A percentile compares a stretch with the other conserved stretches of the same genome.
phyloP scores from a whole-genome alignment of 768 basidiomycete species.

The Artomyces pyxidatus region DNA sequence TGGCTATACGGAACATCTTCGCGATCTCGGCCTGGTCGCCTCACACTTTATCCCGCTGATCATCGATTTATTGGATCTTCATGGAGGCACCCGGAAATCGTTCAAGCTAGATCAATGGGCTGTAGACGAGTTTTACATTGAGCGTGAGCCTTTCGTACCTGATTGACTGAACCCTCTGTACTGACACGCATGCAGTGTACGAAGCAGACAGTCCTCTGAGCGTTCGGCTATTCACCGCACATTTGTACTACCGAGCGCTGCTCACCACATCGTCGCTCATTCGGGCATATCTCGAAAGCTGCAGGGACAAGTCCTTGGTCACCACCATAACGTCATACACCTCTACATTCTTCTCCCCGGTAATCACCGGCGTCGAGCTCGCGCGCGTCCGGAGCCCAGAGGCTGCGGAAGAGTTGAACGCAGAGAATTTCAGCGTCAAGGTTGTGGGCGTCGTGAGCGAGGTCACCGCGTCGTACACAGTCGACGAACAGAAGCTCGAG shows the following conservation, averaged over 20 bases:
- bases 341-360: conserved; percentile 78
- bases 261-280: conserved; percentile 79
- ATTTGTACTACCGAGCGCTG: conserved; percentile 84
- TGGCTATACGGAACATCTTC: conserved; percentile 80
- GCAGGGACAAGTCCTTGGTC: conserved; percentile 86
- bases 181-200: conserved; percentile 38
- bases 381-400: conserved; percentile 55
- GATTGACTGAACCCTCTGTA: not conserved
- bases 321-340: conserved; percentile 71
- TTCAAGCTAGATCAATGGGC: conserved; percentile 84
- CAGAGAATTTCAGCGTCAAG: conserved; percentile 77
- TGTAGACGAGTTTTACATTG: conserved; percentile 75
- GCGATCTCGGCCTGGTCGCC: conserved; percentile 56
- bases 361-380: conserved; percentile 80
- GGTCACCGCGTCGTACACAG: conserved; percentile 73
- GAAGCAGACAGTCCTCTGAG: conserved; percentile 43
- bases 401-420: conserved; percentile 45
- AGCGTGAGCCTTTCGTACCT: conserved; percentile 39
- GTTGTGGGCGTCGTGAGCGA: conserved; percentile 69
- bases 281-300: conserved; percentile 76
- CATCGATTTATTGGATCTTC: conserved; percentile 58
- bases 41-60: conserved; percentile 64
- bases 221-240: conserved; percentile 66
- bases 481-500: conserved; percentile 93
- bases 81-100: conserved; percentile 51